phyloP scores from a whole-genome alignment of 1,284 basidiomycete species.

The Puccinia triticina region DNA sequence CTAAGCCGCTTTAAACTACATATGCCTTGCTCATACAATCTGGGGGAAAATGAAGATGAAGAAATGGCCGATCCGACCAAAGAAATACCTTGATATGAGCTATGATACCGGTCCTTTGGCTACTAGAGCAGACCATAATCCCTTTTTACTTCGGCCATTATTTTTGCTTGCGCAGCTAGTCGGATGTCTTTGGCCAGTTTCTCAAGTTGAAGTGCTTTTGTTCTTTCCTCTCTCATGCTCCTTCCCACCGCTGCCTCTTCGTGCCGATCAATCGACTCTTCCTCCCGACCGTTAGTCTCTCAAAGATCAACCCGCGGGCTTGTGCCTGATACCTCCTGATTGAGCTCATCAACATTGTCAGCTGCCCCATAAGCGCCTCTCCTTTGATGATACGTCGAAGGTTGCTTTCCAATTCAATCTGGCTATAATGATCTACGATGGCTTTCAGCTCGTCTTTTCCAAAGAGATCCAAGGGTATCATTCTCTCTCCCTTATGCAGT shows the following conservation, averaged over 20 bases:
- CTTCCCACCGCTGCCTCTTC: too few relatives aligned
- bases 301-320: too few relatives aligned
- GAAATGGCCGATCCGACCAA: not conserved
- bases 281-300: too few relatives aligned
- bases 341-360: not conserved
- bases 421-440: not conserved
- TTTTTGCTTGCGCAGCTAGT: not conserved
- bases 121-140: not conserved
- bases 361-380: not conserved
- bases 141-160: not conserved
- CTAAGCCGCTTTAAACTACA: not conserved
- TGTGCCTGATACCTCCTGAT: not conserved
- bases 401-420: not conserved
- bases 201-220: too few relatives aligned
- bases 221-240: too few relatives aligned
- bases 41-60: not conserved
- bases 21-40: not conserved
- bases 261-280: too few relatives aligned
- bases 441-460: not conserved
- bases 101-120: not conserved
- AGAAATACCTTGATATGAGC: not conserved
- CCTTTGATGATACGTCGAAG: not conserved
- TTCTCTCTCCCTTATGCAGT: not conserved
- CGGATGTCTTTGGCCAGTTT: too few relatives aligned
- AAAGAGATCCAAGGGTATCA: not conserved